Evolutionary conservation across 2,329 filamentous ascomycete species (phyloP).

Genomic region (Fonsecaea multimorphosa): DNA sequence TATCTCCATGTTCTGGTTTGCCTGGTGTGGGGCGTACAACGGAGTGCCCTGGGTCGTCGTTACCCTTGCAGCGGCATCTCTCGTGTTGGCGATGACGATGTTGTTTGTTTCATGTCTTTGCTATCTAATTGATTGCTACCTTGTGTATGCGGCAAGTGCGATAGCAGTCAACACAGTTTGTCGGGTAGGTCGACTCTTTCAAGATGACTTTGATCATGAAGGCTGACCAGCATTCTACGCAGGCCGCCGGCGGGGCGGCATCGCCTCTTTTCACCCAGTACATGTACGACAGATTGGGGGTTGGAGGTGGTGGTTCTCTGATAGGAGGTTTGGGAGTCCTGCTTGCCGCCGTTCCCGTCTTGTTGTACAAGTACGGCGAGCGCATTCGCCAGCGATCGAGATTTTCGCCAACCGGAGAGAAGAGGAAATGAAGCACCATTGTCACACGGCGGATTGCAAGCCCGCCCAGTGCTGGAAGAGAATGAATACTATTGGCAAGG

Average conservation of each 20-base stretch:
- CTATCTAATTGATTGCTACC: neutral
- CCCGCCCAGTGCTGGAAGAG: no score
- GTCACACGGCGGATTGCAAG: no score
- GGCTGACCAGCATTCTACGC: no score
- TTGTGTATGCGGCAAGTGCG: neutral
- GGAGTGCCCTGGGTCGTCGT: neutral
- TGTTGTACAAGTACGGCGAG: no score
- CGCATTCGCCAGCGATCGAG: no score
- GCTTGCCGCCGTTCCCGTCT: no score
- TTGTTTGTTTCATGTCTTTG: neutral
- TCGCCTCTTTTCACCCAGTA: slow-evolving; percentile 56
- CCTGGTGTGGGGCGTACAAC: slow-evolving; percentile 46
- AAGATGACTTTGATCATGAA: no score
- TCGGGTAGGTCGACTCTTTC: slow-evolving; percentile 43
- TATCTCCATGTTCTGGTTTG: slow-evolving; percentile 52
- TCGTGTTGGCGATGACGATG: neutral
- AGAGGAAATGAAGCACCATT: no score
- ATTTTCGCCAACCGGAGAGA: no score
- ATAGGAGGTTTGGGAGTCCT: no score
- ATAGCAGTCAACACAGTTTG: slow-evolving; percentile 44
- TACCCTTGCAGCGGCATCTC: neutral
- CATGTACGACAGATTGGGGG: slow-evolving; percentile 53
- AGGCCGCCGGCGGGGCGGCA: slow-evolving; percentile 51
- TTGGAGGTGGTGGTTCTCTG: slow-evolving; percentile 55
- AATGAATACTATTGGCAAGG: no score